phyloP scores from a whole-genome alignment of 495 filamentous ascomycete genomes.

The Penicillium cinerascens region DNA sequence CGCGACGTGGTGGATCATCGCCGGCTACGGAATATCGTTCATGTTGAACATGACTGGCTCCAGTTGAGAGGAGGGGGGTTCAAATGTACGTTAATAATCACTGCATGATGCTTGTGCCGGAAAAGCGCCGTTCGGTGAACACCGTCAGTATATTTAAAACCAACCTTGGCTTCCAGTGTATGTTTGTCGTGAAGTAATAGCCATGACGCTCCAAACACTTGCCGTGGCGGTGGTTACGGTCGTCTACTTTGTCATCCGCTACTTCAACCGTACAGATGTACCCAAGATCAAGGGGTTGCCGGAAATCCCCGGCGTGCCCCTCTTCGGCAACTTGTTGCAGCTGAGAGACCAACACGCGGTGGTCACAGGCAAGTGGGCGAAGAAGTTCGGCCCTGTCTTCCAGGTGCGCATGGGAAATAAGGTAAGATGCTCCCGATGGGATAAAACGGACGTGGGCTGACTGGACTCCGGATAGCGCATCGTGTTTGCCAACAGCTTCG shows the following conservation, averaged over 20 bases:
- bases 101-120: not conserved
- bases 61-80: no score
- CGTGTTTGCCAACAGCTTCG: constrained; percentile 67
- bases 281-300: constrained; percentile 63
- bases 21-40: not conserved
- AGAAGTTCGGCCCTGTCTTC: constrained; percentile 64
- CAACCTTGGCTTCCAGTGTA: not conserved
- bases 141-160: not conserved
- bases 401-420: constrained; percentile 64
- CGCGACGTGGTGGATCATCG: not conserved
- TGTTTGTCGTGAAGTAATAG: not conserved
- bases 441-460: not conserved
- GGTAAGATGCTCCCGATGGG: constrained; percentile 24
- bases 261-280: constrained; percentile 54
- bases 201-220: constrained; percentile 45
- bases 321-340: constrained; percentile 62
- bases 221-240: constrained; percentile 40
- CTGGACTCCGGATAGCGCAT: constrained; percentile 50
- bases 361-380: constrained; percentile 51
- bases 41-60: not conserved
- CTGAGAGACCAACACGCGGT: constrained; percentile 55
- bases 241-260: constrained; percentile 50
- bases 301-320: constrained; percentile 58
- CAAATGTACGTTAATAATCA: not conserved
- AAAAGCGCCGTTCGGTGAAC: not conserved